Percentiles rank a stretch among this genome's conserved stretches.
phyloP scores from a whole-genome alignment of 768 basidiomycete species.

The Auricularia cornea region DNA sequence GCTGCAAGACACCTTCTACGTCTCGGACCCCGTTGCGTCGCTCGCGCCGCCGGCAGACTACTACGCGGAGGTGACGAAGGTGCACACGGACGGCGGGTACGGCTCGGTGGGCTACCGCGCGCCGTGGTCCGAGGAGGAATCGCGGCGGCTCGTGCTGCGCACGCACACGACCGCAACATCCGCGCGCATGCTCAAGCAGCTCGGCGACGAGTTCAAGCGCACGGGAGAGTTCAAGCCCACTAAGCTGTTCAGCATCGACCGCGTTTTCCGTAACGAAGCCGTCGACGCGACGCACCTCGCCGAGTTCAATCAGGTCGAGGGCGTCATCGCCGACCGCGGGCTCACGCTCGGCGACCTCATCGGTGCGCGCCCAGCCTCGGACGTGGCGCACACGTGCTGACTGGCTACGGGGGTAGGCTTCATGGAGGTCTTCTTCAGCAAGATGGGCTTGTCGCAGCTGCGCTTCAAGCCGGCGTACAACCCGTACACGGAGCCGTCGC shows the following conservation, averaged over 20 bases:
- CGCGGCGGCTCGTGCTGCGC: conserved; percentile 82
- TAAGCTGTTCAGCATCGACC: conserved; percentile 94
- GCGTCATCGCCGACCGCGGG: conserved; percentile 90
- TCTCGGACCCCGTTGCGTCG: conserved; percentile 85
- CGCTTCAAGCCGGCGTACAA: conserved; percentile 99
- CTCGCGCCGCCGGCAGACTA: conserved; percentile 72
- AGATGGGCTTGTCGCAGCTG: conserved; percentile 91
- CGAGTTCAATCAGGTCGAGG: conserved; percentile 99
- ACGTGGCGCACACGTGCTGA: background rate
- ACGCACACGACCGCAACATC: conserved; percentile 97
- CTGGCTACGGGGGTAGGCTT: conserved; percentile 56
- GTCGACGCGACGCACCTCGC: conserved; percentile 98
- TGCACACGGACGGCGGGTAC: conserved; percentile 81
- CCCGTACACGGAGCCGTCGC: conserved; percentile 69
- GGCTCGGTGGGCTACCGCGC: conserved; percentile 96
- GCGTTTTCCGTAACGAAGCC: conserved; percentile 98
- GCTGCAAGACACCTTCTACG: conserved; percentile 96
- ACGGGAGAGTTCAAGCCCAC: conserved; percentile 82
- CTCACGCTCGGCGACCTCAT: conserved; percentile 93
- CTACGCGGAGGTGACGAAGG: conserved; percentile 72
- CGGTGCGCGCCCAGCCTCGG: conserved; percentile 38
- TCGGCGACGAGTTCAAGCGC: conserved; percentile 41
- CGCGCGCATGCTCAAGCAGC: conserved; percentile 62
- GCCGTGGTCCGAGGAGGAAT: conserved; percentile 90
- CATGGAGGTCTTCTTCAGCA: conserved; percentile 96